A percentile compares a stretch with the other conserved stretches of the same genome.
Conservation (phyloP, 805 yeast species). For the Wickerhamomyces sydowiorum region DNA sequence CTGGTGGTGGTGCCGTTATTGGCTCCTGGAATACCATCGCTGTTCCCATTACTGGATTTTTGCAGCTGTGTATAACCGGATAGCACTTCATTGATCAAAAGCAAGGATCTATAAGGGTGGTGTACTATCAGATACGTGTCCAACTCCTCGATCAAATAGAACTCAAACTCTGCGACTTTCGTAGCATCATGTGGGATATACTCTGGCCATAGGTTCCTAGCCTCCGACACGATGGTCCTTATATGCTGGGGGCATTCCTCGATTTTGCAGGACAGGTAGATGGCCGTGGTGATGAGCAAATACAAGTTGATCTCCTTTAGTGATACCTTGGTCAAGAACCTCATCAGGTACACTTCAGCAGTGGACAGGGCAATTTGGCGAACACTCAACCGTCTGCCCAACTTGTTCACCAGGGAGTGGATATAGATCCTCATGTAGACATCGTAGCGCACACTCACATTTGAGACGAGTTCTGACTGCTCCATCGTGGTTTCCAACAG, state of each 20-base stretch:
- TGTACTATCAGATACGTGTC: constrained; percentile 65
- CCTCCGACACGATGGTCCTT: constrained; percentile 74
- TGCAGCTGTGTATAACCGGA: neutral
- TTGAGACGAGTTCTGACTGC: constrained; percentile 34
- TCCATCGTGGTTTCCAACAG: constrained; percentile 32
- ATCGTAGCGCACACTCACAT: constrained; percentile 33
- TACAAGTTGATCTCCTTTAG: constrained; percentile 80
- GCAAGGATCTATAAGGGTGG: constrained; percentile 66
- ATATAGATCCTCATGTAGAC: constrained; percentile 70
- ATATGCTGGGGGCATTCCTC: constrained; percentile 97
- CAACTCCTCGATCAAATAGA: constrained; percentile 85
- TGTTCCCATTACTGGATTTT: neutral
- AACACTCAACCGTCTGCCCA: constrained; percentile 73
- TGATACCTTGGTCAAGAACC: constrained; percentile 70
- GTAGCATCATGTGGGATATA: constrained; percentile 88
- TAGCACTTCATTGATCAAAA: constrained; percentile 37
- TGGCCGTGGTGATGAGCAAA: constrained; percentile 73
- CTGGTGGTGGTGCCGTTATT: constrained; percentile 18
- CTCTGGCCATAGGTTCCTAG: constrained; percentile 91
- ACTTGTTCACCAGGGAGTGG: constrained; percentile 65
- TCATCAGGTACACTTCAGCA: constrained; percentile 77
- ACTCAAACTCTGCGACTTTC: constrained; percentile 92
- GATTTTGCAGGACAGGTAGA: constrained; percentile 87
- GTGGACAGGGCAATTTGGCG: constrained; percentile 85
- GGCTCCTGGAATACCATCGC: neutral